Evolutionary conservation across 2,329 filamentous ascomycete genomes (phyloP), one percentile per base, ranked within the genome.

Genomic region (Pseudogymnoascus sp.): DNA sequence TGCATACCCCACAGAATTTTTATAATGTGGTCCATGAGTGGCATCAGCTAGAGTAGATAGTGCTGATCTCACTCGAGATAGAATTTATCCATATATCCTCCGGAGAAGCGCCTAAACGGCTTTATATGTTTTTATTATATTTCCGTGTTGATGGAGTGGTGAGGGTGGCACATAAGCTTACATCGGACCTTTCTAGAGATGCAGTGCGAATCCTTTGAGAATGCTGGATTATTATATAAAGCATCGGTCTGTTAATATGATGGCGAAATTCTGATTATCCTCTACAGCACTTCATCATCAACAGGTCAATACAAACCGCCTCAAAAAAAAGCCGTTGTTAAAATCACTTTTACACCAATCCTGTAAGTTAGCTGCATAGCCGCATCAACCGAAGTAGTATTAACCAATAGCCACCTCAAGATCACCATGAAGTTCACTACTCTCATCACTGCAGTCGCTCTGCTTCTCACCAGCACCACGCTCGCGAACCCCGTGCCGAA

Each of bases 341-440:
- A 18, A 53, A 34, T 8, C 12, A 25, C 21, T 25, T 28, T 3
- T 8, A 56, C n/a, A 21, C 4, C 25, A 2, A 34, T 18, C 25
- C 25, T 11, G 50, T 34, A 56, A 56, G 50, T 34, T 31, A 56
- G n/a, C 28, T 31, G 4, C 25, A 56, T 34, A 34, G 2, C 25
- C 10, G 21, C 44, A 28, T 28, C 44, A 50, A 50, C 44, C 14
- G 2, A 28, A 50, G 12, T 16, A 16, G 14, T 50, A 28, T 8
- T 50, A 50, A 50, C 23, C 44, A 46, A 46, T 28, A 28, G 3
- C 14, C 14, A 2, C 25, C 34, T 34, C 25, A 56, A 53, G 50
- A 12, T 56, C 50, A 56, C 25, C 50, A 56, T 56, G 50, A 56
- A 56, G 50, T 56, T 56, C 28, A 56, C 50, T n/a, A 56, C 50